phyloP scores from a whole-genome alignment of 257 asterid species.

The Solanum piurae region DNA sequence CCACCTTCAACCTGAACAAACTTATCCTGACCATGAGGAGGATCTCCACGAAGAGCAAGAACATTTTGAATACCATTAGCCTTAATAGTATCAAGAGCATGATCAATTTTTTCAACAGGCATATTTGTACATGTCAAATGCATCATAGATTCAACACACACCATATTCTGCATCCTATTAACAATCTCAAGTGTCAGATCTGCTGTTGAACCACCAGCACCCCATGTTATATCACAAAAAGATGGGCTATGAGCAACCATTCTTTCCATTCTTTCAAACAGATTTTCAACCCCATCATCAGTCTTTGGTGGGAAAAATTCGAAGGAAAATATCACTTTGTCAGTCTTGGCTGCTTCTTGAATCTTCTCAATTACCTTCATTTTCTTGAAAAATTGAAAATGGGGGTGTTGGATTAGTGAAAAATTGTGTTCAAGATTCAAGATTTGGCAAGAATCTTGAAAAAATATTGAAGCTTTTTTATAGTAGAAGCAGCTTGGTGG shows the following conservation, averaged over 20 bases:
- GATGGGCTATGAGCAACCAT: slow-evolving; percentile 87
- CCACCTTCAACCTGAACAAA: slow-evolving; percentile 98
- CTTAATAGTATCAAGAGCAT: slow-evolving; percentile 70
- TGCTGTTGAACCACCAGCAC: slow-evolving; percentile 98
- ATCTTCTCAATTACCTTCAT: slow-evolving; percentile 98
- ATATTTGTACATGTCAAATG: slow-evolving; percentile 96
- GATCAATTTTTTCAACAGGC: slow-evolving; percentile 96
- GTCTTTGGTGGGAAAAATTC: slow-evolving; percentile 98
- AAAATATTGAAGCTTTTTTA: background rate
- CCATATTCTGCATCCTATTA: slow-evolving; percentile 95
- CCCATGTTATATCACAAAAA: slow-evolving; percentile 98
- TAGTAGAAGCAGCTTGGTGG: background rate
- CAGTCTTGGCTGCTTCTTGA: slow-evolving; percentile 28
- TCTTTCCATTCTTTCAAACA: slow-evolving; percentile 91
- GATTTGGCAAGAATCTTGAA: background rate
- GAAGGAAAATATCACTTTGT: slow-evolving; percentile 73
- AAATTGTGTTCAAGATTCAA: background rate
- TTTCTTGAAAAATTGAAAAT: background rate
- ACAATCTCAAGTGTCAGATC: slow-evolving; percentile 96
- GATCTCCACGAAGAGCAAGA: slow-evolving; percentile 94
- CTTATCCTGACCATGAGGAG: slow-evolving; percentile 98
- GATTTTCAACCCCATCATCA: slow-evolving; percentile 92
- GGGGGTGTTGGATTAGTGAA: background rate
- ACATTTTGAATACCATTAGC: slow-evolving; percentile 85
- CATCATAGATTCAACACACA: slow-evolving; percentile 99